These are phyloP conservation scores for Kernera saxatilis DNA, from an alignment of 345 rosid genomes.

Conservation along the genomic window DNA sequence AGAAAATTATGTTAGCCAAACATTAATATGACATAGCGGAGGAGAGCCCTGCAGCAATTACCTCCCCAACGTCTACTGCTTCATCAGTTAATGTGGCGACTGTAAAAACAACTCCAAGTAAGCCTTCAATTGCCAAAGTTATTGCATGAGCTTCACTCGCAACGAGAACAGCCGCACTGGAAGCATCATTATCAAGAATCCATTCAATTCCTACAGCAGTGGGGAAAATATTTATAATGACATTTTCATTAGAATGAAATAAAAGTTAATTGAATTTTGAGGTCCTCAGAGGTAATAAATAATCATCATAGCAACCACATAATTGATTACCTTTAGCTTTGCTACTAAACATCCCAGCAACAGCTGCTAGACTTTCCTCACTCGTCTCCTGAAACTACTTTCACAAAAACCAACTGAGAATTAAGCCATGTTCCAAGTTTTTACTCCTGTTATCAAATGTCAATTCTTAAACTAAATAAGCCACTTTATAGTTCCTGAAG, in stretches of 20 bases:
- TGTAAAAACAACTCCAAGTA: slow-evolving; percentile 87
- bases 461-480: slow-evolving; percentile 3
- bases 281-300: background rate
- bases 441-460: background rate
- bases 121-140: slow-evolving; percentile 89
- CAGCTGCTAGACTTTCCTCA: slow-evolving; percentile 93
- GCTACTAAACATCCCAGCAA: slow-evolving; percentile 99
- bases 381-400: slow-evolving; percentile 87
- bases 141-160: slow-evolving; percentile 99
- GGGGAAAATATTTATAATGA: background rate
- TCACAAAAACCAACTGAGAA: slow-evolving; percentile 24
- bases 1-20: background rate
- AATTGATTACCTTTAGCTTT: slow-evolving; percentile 85
- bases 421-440: slow-evolving; percentile 10
- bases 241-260: background rate
- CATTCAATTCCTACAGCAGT: slow-evolving; percentile 80
- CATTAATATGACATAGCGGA: slow-evolving; percentile 6
- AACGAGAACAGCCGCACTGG: slow-evolving; percentile 91
- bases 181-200: slow-evolving; percentile 97
- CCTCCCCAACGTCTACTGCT: slow-evolving; percentile 95
- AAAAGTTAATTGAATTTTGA: background rate
- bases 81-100: slow-evolving; percentile 96
- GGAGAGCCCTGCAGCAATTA: slow-evolving; percentile 28
- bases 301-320: background rate
- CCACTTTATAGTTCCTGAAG: background rate